Conservation (phyloP, 2,329 filamentous ascomycete species). For the Colletotrichum endophyticum region DNA sequence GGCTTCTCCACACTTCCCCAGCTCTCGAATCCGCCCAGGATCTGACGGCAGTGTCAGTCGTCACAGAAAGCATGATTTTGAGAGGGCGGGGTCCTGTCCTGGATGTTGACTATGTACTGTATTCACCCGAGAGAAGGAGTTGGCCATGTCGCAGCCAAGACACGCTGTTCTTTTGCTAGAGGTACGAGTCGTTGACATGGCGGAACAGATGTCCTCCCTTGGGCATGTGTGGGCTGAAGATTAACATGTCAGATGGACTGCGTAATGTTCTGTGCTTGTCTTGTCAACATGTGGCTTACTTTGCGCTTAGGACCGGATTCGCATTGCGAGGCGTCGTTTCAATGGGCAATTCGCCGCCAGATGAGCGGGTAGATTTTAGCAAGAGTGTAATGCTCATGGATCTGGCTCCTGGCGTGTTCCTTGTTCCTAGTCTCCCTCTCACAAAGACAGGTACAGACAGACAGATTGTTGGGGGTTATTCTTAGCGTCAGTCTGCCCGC, state of each 20-base stretch:
- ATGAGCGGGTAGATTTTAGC: background rate
- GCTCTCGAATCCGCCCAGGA: background rate
- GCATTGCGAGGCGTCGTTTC: constrained; percentile 1
- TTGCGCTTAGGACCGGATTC: background rate
- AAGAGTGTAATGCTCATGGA: constrained; percentile 1
- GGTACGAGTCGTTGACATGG: background rate
- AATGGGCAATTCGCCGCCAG: background rate
- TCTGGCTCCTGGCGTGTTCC: background rate
- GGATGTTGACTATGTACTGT: background rate
- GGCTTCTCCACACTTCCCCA: background rate
- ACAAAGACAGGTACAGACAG: background rate
- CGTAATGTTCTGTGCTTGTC: background rate
- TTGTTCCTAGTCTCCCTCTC: background rate
- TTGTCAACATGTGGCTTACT: background rate
- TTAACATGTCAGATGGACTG: background rate
- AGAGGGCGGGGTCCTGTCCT: background rate
- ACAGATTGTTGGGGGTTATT: background rate
- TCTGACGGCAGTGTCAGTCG: background rate
- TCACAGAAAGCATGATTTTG: background rate
- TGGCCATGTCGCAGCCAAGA: background rate
- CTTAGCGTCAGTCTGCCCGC: background rate
- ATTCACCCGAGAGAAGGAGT: background rate
- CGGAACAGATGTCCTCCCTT: background rate
- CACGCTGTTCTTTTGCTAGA: background rate
- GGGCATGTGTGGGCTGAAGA: background rate